Percentiles rank a stretch among this genome's conserved stretches.
Conservation (phyloP, 768 basidiomycete genomes). For the Piloderma croceum region DNA sequence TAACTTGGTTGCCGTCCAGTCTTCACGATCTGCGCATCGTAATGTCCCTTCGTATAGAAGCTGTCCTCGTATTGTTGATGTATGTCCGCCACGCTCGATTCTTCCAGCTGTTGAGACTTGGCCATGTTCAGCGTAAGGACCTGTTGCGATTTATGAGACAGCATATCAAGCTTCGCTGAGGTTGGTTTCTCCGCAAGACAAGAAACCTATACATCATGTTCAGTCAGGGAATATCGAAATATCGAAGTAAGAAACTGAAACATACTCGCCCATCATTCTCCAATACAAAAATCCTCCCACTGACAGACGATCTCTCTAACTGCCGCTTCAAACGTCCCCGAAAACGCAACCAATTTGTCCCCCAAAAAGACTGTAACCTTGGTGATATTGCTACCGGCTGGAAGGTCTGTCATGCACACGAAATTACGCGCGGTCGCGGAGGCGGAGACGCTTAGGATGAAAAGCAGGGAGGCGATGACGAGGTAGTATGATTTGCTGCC, state of each 20-base stretch:
- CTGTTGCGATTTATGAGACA: constrained; percentile 78
- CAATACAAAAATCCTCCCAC: constrained; percentile 79
- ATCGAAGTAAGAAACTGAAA: constrained; percentile 1
- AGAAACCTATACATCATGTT: constrained; percentile 39
- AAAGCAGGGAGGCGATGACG: constrained; percentile 84
- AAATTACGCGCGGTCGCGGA: constrained; percentile 75
- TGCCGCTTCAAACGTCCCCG: constrained; percentile 74
- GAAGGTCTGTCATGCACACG: constrained; percentile 45
- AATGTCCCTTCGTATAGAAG: constrained; percentile 85
- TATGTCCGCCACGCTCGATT: constrained; percentile 77
- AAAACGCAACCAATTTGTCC: constrained; percentile 83
- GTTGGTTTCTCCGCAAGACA: constrained; percentile 77
- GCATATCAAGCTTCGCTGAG: constrained; percentile 75
- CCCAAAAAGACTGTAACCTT: constrained; percentile 86
- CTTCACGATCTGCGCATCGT: constrained; percentile 85
- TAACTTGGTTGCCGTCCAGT: constrained; percentile 90
- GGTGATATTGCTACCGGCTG: constrained; percentile 54
- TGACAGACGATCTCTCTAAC: constrained; percentile 78
- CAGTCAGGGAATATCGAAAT: constrained; percentile 1
- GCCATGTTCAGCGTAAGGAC: constrained; percentile 79
- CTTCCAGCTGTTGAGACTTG: constrained; percentile 68
- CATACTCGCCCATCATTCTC: constrained; percentile 73
- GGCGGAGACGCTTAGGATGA: constrained; percentile 56
- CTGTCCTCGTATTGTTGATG: constrained; percentile 88
- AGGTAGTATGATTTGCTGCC: constrained; percentile 78